A percentile compares a stretch with the other conserved stretches of the same genome.
phyloP scores from a whole-genome alignment of 805 yeast genomes.

The Vanderwaltozyma yarrowii region DNA sequence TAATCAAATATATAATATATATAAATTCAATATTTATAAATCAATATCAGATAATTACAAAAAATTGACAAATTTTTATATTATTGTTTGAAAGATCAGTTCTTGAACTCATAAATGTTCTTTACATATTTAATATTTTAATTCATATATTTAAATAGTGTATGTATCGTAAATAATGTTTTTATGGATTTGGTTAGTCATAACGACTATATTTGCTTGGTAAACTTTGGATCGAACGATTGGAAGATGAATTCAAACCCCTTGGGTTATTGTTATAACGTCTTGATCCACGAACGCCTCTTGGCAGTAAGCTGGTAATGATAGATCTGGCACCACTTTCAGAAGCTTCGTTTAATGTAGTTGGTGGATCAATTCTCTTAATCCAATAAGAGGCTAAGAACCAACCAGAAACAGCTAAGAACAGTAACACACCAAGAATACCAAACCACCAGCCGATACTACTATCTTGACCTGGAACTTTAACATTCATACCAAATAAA shows the following conservation, averaged over 20 bases:
- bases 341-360: slow-evolving; percentile 26
- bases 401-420: slow-evolving; percentile 32
- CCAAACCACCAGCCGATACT: slow-evolving; percentile 60
- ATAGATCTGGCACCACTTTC: slow-evolving; percentile 29
- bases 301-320: slow-evolving; percentile 19
- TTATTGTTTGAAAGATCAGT: no score
- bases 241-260: slow-evolving; percentile 4
- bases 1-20: no score
- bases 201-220: slow-evolving; percentile 17
- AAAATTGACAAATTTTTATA: no score
- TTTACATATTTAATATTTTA: no score
- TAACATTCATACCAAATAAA: slow-evolving; percentile 91
- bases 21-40: neutral
- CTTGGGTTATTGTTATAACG: no score
- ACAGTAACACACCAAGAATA: slow-evolving; percentile 43
- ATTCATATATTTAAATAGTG: no score
- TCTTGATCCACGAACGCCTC: neutral
- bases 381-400: slow-evolving; percentile 35
- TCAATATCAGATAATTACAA: no score
- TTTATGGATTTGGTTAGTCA: slow-evolving; percentile 5
- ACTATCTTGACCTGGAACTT: slow-evolving; percentile 58
- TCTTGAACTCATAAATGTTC: no score
- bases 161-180: no score
- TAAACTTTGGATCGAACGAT: slow-evolving; percentile 11
- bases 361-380: slow-evolving; percentile 21